These are phyloP conservation scores for Kingdonia uniflora DNA, from an alignment of 164 flowering plant genomes.

Conservation along the genomic window DNA sequence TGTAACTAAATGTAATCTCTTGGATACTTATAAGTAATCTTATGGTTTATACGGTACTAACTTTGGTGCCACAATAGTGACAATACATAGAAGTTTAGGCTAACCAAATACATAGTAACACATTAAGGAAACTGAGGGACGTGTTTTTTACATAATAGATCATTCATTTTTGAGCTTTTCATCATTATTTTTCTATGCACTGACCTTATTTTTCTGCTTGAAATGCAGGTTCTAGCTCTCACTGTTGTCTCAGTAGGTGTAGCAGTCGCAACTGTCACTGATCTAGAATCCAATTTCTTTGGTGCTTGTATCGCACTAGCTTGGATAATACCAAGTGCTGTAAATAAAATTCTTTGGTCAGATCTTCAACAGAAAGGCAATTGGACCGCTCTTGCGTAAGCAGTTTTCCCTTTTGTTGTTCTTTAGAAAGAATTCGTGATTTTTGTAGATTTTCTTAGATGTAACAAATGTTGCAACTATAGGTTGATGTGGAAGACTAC, in stretches of 20 bases:
- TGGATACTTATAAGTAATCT: too few relatives aligned
- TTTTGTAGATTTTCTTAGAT: background rate
- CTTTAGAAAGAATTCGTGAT: background rate
- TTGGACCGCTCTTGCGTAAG: constrained; percentile 88
- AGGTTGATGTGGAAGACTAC: constrained; percentile 98
- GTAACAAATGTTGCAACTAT: constrained; percentile 9
- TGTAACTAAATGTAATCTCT: too few relatives aligned
- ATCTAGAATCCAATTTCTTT: constrained; percentile 59
- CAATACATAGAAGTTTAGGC: too few relatives aligned
- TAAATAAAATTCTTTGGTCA: constrained; percentile 82
- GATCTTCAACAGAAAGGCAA: constrained; percentile 62
- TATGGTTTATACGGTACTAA: too few relatives aligned
- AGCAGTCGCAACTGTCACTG: constrained; percentile 82
- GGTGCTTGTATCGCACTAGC: constrained; percentile 67
- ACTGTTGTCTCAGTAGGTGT: constrained; percentile 60
- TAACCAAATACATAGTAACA: too few relatives aligned
- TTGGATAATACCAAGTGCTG: constrained; percentile 79
- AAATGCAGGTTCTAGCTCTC: constrained; percentile 55
- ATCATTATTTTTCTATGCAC: background rate
- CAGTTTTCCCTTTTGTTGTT: background rate
- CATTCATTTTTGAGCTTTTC: too few relatives aligned
- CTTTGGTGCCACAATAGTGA: too few relatives aligned
- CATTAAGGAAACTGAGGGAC: too few relatives aligned
- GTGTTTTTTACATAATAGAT: too few relatives aligned
- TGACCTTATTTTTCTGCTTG: background rate